Percentiles rank a stretch among this genome's conserved stretches.
These are phyloP conservation scores for Pleurotus tuber-regium DNA, from an alignment of 768 basidiomycete genomes.

Conservation along the genomic window DNA sequence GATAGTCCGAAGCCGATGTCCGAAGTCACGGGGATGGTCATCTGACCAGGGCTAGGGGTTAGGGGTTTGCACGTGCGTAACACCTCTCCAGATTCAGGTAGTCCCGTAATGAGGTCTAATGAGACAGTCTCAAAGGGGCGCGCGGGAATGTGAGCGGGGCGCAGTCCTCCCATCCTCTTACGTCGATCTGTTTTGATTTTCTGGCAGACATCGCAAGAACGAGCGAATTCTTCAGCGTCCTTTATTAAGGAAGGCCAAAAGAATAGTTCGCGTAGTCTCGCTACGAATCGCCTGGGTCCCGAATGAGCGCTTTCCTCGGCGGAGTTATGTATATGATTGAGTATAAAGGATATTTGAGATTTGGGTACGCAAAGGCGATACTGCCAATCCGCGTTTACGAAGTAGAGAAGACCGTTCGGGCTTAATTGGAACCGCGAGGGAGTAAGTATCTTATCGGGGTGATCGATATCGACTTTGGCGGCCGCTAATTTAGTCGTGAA, in stretches of 20 bases:
- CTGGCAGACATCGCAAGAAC: slow-evolving; percentile 22
- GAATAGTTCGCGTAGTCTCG: slow-evolving; percentile 11
- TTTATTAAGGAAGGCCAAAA: slow-evolving; percentile 12
- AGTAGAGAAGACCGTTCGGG: too few species aligned
- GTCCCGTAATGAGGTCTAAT: too few species aligned
- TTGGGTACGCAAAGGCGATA: slow-evolving; percentile 17
- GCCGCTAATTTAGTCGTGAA: slow-evolving; percentile 9
- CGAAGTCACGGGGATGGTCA: too few species aligned
- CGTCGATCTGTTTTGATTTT: slow-evolving; percentile 19
- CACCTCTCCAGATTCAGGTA: too few species aligned
- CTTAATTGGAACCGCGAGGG: too few species aligned
- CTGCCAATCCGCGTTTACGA: slow-evolving; percentile 20
- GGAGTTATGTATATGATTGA: slow-evolving; percentile 18
- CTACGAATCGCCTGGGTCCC: slow-evolving; percentile 6
- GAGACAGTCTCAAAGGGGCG: too few species aligned
- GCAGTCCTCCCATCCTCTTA: too few species aligned
- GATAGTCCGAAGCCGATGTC: too few species aligned
- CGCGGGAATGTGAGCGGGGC: too few species aligned
- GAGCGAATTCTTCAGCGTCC: slow-evolving; percentile 12
- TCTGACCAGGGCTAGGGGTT: too few species aligned
- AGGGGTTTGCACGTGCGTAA: too few species aligned
- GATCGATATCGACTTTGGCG: slow-evolving; percentile 11
- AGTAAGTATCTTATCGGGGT: too few species aligned
- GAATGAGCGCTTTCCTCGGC: slow-evolving; percentile 15
- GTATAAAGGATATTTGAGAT: slow-evolving; percentile 2